Evolutionary conservation across 2,329 filamentous ascomycete genomes (phyloP).

Genomic region (Elsinoe arachidis): DNA sequence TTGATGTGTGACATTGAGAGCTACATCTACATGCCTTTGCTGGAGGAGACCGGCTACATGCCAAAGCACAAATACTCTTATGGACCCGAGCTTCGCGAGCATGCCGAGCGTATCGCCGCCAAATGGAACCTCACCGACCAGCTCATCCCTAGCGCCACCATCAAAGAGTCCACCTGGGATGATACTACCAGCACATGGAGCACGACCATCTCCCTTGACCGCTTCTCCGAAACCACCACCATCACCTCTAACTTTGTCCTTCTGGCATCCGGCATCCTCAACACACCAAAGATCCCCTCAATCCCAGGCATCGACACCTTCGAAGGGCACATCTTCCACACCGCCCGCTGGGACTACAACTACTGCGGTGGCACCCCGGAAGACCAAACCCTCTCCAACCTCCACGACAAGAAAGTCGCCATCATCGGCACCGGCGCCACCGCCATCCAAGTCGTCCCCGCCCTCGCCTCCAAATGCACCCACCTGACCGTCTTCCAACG

Average conservation of each 20-base stretch:
- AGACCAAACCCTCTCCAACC: slow-evolving; percentile 27
- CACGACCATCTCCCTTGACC: slow-evolving; percentile 20
- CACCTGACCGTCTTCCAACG: slow-evolving; percentile 38
- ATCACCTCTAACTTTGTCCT: slow-evolving; percentile 11
- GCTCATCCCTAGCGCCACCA: slow-evolving; percentile 29
- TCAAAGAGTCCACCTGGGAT: slow-evolving; percentile 40
- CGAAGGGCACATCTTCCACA: slow-evolving; percentile 36
- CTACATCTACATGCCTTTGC: slow-evolving; percentile 51
- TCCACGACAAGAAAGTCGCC: slow-evolving; percentile 34
- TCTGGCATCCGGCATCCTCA: slow-evolving; percentile 34
- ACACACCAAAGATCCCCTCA: slow-evolving; percentile 38
- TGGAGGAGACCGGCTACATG: slow-evolving; percentile 53
- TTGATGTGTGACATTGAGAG: slow-evolving; percentile 50
- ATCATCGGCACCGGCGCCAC: slow-evolving; percentile 40
- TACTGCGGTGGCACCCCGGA: slow-evolving; percentile 32
- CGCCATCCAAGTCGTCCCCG: slow-evolving; percentile 34
- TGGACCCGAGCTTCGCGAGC: slow-evolving; percentile 39
- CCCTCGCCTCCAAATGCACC: slow-evolving; percentile 29
- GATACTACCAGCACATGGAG: slow-evolving; percentile 30
- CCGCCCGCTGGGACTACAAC: slow-evolving; percentile 37
- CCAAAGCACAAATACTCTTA: slow-evolving; percentile 43
- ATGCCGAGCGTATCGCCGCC: slow-evolving; percentile 38
- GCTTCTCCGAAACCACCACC: not conserved
- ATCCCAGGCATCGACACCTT: slow-evolving; percentile 33
- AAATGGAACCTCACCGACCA: slow-evolving; percentile 34